phyloP scores from a whole-genome alignment of 2,329 filamentous ascomycete genomes.

The Fusarium vanettenii region DNA sequence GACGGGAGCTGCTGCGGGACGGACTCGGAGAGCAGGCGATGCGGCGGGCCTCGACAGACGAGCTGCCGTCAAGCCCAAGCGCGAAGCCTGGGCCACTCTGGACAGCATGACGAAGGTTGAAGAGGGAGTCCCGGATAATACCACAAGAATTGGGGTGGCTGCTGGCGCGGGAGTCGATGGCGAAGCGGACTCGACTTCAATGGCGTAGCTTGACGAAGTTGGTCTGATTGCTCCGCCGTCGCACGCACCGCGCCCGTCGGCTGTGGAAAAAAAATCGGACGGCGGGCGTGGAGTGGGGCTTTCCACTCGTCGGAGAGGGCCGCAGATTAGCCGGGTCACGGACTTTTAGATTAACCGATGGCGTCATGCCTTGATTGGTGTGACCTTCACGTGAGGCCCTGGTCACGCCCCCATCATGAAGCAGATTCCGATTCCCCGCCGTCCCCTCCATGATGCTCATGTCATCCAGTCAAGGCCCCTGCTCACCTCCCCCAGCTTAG shows the following conservation, averaged over 20 bases:
- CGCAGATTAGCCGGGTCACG: constrained; percentile 37
- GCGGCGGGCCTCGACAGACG: constrained; percentile 43
- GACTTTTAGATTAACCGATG: constrained; percentile 38
- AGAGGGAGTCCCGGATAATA: not conserved
- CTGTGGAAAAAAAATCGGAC: constrained; percentile 44
- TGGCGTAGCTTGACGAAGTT: constrained; percentile 37
- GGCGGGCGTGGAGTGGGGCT: constrained; percentile 24
- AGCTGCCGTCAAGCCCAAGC: constrained; percentile 48
- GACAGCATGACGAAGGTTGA: constrained; percentile 54
- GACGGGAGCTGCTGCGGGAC: constrained; percentile 32
- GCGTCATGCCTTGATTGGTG: constrained; percentile 32
- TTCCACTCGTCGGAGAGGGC: not conserved
- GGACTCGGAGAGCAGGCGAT: constrained; percentile 40
- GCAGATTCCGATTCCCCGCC: constrained; percentile 8
- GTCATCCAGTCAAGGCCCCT: constrained; percentile 2
- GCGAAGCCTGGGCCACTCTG: constrained; percentile 48
- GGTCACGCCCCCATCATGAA: constrained; percentile 19
- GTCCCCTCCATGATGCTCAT: constrained; percentile 13
- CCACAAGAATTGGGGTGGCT: constrained; percentile 1
- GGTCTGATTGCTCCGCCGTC: constrained; percentile 44
- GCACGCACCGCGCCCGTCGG: constrained; percentile 32
- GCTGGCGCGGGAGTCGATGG: constrained; percentile 20
- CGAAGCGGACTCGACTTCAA: constrained; percentile 33
- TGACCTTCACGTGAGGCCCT: not conserved
- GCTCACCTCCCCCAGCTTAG: not conserved